Base-by-base conservation (phyloP, 2,329 filamentous ascomycete genomes). In the Rhinocladiella similis region DNA sequence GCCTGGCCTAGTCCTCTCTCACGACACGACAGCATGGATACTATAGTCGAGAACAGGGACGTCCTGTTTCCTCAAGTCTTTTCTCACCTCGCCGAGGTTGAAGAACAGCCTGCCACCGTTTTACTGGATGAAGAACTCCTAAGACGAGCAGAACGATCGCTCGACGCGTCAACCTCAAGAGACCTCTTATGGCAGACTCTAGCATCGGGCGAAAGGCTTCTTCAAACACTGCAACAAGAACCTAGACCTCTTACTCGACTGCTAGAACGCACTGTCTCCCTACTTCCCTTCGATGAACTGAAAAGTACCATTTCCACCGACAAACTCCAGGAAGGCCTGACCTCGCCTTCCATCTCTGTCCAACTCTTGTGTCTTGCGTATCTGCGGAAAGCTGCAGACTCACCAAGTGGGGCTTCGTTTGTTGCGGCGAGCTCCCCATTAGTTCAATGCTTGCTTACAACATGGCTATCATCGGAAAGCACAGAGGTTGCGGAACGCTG, bases 391-490 rank as follows among this genome's bases (percentile, higher is more conserved):
- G 83, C 83, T 3, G 75, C 78, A 7, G 62, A 70, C 13, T 74
- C 72, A 36, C 71, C 77, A 5, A 77, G 75, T 43, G 80, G 86
- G 71, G 80, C 82, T 19, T 83, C 82, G 18, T 80, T 80, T 47
- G 76, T 86, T 27, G 83, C 83, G 13, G 79, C 79, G 14, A 77
- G 81, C 58, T 76, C 80, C 6, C 76, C 77, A n/a, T 72, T 84
- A 3, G 76, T 86, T 5, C 69, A 73, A 6, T 78, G 80, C 10
- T 68, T 86, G 19, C 75, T 86, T 5, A 76, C 79, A 43, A 65
- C 85, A 18, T 87, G 83, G 83, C 75, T 87, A 6, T 79, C 78
- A 45, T 81, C 81, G 0, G 65, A 74, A 19, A 80, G 82, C 43
- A 79, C 80, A 2, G 81, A 79, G 10, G 74, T 86, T 33, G 79